Conservation (phyloP, 495 filamentous ascomycete species). For the Thermothielavioides terrestris region DNA sequence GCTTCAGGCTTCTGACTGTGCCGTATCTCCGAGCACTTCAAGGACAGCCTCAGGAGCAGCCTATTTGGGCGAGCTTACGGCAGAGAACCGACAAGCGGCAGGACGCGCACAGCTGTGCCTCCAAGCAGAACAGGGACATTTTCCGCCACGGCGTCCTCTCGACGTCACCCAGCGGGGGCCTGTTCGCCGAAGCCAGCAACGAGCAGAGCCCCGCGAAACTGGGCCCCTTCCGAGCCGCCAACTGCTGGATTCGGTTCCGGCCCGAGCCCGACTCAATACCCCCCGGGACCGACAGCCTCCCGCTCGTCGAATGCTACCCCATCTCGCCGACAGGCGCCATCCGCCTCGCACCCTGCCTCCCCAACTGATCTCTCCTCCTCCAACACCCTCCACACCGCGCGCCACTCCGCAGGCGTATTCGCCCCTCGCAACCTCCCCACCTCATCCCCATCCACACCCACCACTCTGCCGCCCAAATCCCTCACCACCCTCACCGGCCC, state of each 20-base stretch:
- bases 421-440: neutral
- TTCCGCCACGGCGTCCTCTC: neutral
- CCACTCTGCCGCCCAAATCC: neutral
- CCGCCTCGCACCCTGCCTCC: neutral
- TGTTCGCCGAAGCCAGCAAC: neutral
- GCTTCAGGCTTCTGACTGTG: neutral
- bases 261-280: neutral
- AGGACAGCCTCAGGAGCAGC: neutral
- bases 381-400: neutral
- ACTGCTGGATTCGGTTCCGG: neutral
- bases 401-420: neutral
- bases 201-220: constrained; percentile 1
- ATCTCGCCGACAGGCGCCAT: neutral
- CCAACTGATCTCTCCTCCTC: neutral
- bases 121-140: neutral
- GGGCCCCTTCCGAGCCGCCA: neutral
- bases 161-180: neutral
- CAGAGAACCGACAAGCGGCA: neutral
- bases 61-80: neutral
- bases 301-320: neutral
- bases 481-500: neutral
- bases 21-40: neutral
- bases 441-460: neutral
- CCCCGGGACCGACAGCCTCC: neutral
- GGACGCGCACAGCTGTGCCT: neutral